phyloP scores from a whole-genome alignment of 2,329 filamentous ascomycete species.

The Lasiodiplodia theobromae region DNA sequence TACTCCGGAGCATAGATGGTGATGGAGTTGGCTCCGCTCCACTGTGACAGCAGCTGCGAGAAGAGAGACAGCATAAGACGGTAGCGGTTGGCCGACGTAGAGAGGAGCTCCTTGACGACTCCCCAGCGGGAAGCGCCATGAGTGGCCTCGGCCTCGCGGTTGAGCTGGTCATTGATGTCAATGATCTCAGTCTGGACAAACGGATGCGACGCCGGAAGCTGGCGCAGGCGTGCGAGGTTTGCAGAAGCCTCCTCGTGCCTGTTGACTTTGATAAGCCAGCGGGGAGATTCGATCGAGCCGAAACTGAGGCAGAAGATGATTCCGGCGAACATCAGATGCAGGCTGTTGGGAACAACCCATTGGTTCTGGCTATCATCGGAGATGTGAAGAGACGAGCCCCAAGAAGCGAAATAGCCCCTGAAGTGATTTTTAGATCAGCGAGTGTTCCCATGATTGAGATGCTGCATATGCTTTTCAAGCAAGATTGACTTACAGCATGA shows the following conservation, averaged over 20 bases:
- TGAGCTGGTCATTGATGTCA: constrained; percentile 69
- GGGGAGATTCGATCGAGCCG: constrained; percentile 73
- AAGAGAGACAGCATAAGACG: constrained; percentile 72
- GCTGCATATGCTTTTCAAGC: not conserved
- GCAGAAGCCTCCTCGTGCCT: constrained; percentile 64
- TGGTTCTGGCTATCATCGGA: constrained; percentile 51
- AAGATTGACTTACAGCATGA: constrained; percentile 62
- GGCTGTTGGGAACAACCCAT: constrained; percentile 72
- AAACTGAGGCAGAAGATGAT: constrained; percentile 75
- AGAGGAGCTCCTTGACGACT: constrained; percentile 72
- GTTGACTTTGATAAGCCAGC: constrained; percentile 72
- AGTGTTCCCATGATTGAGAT: not conserved
- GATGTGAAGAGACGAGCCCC: constrained; percentile 61
- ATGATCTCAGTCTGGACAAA: constrained; percentile 69
- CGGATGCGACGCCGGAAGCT: constrained; percentile 65
- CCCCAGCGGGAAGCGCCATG: constrained; percentile 70
- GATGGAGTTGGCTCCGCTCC: constrained; percentile 75
- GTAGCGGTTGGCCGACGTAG: constrained; percentile 73
- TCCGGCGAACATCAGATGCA: constrained; percentile 79
- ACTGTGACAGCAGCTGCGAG: constrained; percentile 76
- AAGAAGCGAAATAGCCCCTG: constrained; percentile 73
- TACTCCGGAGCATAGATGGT: constrained; percentile 79
- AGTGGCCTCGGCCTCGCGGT: constrained; percentile 75
- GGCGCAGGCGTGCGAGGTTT: constrained; percentile 65
- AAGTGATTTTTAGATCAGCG: not conserved